Evolutionary conservation across 2,329 filamentous ascomycete species (phyloP).

Genomic region (Fusarium albosuccineum): DNA sequence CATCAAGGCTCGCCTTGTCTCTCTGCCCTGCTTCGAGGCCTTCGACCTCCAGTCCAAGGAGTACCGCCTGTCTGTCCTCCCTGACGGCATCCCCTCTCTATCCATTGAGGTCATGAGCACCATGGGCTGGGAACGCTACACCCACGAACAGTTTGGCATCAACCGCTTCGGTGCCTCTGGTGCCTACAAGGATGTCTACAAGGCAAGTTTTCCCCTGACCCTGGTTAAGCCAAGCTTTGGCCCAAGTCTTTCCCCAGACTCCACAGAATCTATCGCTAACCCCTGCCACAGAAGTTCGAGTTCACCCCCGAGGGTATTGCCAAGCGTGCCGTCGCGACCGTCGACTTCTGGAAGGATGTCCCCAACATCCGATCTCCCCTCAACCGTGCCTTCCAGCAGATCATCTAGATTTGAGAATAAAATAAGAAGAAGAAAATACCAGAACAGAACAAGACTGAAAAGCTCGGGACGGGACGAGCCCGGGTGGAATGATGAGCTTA

Average conservation of each 20-base stretch:
- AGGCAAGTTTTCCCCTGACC: slow-evolving; percentile 66
- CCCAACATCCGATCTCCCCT: slow-evolving; percentile 92
- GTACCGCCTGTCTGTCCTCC: slow-evolving; percentile 92
- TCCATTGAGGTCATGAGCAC: slow-evolving; percentile 98
- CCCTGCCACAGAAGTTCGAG: slow-evolving; percentile 86
- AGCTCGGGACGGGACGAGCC: slow-evolving; percentile 25
- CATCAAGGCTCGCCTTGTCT: slow-evolving; percentile 91
- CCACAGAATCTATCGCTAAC: slow-evolving; percentile 51
- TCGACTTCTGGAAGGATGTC: slow-evolving; percentile 97
- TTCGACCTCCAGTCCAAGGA: slow-evolving; percentile 96
- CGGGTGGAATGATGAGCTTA: slow-evolving; percentile 36
- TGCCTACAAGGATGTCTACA: slow-evolving; percentile 98
- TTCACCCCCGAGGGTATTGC: slow-evolving; percentile 97
- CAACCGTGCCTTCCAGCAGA: slow-evolving; percentile 97
- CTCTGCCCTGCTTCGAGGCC: slow-evolving; percentile 95
- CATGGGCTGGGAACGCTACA: slow-evolving; percentile 98
- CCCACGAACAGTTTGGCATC: slow-evolving; percentile 98
- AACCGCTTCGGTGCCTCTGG: slow-evolving; percentile 99
- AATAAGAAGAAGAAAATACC: slow-evolving; percentile 26
- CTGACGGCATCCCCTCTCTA: slow-evolving; percentile 92
- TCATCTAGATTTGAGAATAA: slow-evolving; percentile 74
- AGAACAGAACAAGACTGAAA: slow-evolving; percentile 21
- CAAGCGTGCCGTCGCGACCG: slow-evolving; percentile 91
- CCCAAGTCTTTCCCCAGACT: background rate
- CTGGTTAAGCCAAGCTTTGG: slow-evolving; percentile 15